Conservation (phyloP, 257 asterid genomes). For the Solanum chilense region DNA sequence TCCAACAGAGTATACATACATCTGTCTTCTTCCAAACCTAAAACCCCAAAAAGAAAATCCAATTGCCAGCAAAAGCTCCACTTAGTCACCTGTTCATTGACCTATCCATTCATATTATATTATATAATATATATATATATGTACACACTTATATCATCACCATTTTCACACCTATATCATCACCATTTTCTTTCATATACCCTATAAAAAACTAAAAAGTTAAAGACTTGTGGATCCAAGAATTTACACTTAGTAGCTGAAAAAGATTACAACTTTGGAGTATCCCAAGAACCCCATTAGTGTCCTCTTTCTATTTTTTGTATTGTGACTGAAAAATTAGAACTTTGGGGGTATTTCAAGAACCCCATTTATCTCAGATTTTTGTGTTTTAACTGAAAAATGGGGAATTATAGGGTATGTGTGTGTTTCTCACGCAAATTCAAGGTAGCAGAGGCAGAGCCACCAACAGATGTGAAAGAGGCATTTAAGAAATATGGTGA, state of each 20-base stretch:
- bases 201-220: neutral
- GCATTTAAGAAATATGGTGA: slow-evolving; percentile 40
- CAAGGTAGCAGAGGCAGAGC: slow-evolving; percentile 43
- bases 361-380: neutral
- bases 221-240: neutral
- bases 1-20: neutral
- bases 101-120: neutral
- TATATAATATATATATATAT: neutral
- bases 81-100: neutral
- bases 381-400: neutral
- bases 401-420: slow-evolving; percentile 50
- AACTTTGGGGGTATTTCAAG: neutral
- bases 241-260: neutral
- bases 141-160: neutral
- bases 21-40: neutral
- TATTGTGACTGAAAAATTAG: neutral
- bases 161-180: neutral
- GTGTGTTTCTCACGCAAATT: slow-evolving; percentile 54
- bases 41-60: neutral
- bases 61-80: neutral
- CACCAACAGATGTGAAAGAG: slow-evolving; percentile 50
- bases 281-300: neutral
- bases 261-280: neutral
- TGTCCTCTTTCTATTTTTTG: neutral
- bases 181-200: neutral